A percentile compares a stretch with the other conserved stretches of the same genome.
Evolutionary conservation across 352 stramenopile genomes (phyloP).

Genomic region (Phytophthora pistaciae): DNA sequence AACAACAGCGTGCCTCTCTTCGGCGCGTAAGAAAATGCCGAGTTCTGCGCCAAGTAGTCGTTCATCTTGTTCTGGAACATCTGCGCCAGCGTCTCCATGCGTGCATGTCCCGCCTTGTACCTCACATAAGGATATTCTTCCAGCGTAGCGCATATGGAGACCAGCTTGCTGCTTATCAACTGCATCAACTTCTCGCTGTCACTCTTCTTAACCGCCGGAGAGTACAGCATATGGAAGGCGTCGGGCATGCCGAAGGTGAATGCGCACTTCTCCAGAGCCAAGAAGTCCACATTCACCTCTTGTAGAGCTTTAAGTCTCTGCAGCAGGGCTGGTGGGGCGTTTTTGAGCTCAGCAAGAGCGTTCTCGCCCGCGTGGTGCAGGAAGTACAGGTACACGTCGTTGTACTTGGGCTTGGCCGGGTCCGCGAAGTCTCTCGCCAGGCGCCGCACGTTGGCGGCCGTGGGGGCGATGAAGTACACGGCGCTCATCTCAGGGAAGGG

Average conservation of each 20-base stretch:
- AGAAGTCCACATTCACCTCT: slow-evolving; percentile 98
- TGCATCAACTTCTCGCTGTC: slow-evolving; percentile 53
- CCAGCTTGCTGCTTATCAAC: slow-evolving; percentile 91
- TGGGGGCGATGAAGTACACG: slow-evolving; percentile 96
- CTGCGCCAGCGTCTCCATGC: slow-evolving; percentile 91
- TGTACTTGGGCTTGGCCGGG: slow-evolving; percentile 92
- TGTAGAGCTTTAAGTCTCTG: slow-evolving; percentile 87
- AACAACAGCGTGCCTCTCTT: slow-evolving; percentile 95
- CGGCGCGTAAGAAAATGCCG: slow-evolving; percentile 90
- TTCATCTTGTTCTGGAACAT: slow-evolving; percentile 97
- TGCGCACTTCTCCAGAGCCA: slow-evolving; percentile 93
- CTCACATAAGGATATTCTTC: slow-evolving; percentile 98
- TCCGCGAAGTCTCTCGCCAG: slow-evolving; percentile 90
- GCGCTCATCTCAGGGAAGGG: slow-evolving; percentile 97
- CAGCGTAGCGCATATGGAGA: slow-evolving; percentile 96
- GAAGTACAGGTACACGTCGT: slow-evolving; percentile 95
- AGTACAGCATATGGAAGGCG: slow-evolving; percentile 86
- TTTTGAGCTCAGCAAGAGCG: slow-evolving; percentile 89
- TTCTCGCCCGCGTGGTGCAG: slow-evolving; percentile 84
- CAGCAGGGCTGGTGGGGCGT: slow-evolving; percentile 76
- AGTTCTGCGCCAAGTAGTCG: slow-evolving; percentile 93
- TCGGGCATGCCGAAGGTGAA: slow-evolving; percentile 95
- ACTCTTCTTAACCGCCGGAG: slow-evolving; percentile 54
- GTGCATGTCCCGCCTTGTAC: slow-evolving; percentile 83
- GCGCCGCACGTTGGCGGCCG: slow-evolving; percentile 79